Base-by-base conservation (phyloP, 2,329 filamentous ascomycete genomes). In the Arthrobotrys entomopaga region DNA sequence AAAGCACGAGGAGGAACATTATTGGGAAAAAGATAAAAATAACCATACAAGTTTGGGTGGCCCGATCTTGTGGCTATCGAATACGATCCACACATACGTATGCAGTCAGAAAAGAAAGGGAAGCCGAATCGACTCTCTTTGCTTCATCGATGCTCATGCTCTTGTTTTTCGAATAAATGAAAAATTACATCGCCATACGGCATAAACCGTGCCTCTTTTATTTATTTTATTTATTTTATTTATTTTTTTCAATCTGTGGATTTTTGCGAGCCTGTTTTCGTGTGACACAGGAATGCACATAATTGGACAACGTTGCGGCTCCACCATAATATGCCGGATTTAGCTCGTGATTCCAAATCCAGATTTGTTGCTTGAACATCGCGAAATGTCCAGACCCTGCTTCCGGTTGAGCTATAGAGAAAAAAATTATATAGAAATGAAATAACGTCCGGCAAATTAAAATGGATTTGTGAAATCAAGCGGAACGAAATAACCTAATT, bases 311-410 rank as follows among this genome's bases (percentile, higher is more conserved):
- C 48, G 60, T 50, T 57, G 69, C 69, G 69, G 69, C 69, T 73
- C 69, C 69, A 72, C 67, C 46, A 40, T 54, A 46, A 49, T 49
- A 54, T 73, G 50, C 69, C 69, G 56, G 61, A 73, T 73, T 73
- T 73, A 73, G 69, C 48, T 49, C 48, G 48, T 73, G 56, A 73
- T 73, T 73, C 69, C 69, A 73, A 73, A 73, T 73, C 46, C 60
- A 54, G 65, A n/a, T 2, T 29, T 29, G 29, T 54, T 20, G 24
- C 54, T 24, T 71, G 48, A 24, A 48, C 19, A 24, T 54, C 48
- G 20, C 22, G 34, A 53, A 34, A 52, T 22, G 50, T 48, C 48
- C 20, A 22, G 34, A 48, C 26, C 61, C 29, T 29, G 26, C 26
- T 48, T 60, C 19, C 8, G 11, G 13, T 10, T 20, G 16, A 42